Evolutionary conservation across 2,329 filamentous ascomycete species (phyloP).

Genomic region (Colletotrichum graminicola): DNA sequence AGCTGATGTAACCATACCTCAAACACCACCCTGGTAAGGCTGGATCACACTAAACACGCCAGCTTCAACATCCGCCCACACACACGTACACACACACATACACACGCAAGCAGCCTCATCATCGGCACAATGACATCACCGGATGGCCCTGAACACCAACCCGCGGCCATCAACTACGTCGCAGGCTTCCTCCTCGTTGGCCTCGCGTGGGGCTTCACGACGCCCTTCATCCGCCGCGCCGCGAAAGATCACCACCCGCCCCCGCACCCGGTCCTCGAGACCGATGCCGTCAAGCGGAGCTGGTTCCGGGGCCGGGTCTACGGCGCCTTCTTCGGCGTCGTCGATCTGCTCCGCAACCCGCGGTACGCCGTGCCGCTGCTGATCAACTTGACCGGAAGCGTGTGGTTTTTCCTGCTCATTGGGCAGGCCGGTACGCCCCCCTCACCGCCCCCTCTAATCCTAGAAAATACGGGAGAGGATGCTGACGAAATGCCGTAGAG

Average conservation of each 20-base stretch:
- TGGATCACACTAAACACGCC: constrained; percentile 8
- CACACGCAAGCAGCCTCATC: not conserved
- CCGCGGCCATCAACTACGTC: constrained; percentile 81
- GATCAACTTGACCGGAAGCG: constrained; percentile 89
- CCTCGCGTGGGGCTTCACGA: constrained; percentile 92
- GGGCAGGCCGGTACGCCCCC: constrained; percentile 83
- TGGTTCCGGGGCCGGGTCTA: constrained; percentile 73
- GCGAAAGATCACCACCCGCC: constrained; percentile 80
- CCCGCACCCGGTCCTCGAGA: constrained; percentile 66
- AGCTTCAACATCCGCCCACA: not conserved
- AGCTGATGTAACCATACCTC: constrained; percentile 20
- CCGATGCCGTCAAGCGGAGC: constrained; percentile 64
- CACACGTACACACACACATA: not conserved
- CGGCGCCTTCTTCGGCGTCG: constrained; percentile 77
- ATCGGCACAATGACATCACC: constrained; percentile 35
- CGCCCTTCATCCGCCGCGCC: constrained; percentile 89
- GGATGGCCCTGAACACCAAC: constrained; percentile 48
- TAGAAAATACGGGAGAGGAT: not conserved
- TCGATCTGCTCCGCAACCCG: constrained; percentile 84
- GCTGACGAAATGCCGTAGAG: constrained; percentile 64
- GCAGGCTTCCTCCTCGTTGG: constrained; percentile 92
- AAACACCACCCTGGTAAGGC: not conserved
- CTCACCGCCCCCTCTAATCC: not conserved
- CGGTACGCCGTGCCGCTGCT: constrained; percentile 87
- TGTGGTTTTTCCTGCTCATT: constrained; percentile 97